A percentile compares a stretch with the other conserved stretches of the same genome.
Conservation (phyloP, 495 filamentous ascomycete genomes). For the Lichenothelia convexa region DNA sequence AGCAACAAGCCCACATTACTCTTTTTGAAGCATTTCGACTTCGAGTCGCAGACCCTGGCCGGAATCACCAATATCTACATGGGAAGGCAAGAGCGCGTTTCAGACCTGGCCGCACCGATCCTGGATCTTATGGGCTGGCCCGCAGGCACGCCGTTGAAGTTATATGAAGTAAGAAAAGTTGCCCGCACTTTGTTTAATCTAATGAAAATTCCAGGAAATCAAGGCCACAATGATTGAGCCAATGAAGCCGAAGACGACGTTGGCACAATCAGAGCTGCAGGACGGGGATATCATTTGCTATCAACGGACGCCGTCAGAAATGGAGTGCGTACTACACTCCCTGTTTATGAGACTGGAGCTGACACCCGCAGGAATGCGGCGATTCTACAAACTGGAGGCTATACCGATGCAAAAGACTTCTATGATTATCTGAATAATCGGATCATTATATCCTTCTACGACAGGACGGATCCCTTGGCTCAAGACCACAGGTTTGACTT, state of each 20-base stretch:
- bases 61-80: conserved; percentile 74
- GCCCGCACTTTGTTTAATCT: conserved; percentile 41
- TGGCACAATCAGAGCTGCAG: conserved; percentile 83
- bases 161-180: conserved; percentile 71
- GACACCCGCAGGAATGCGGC: conserved; percentile 19
- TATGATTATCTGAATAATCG: conserved; percentile 86
- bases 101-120: conserved; percentile 67
- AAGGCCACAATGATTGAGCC: conserved; percentile 92
- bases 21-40: conserved; percentile 86
- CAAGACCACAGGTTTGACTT: conserved; percentile 47
- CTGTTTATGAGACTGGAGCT: not conserved
- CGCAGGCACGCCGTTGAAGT: conserved; percentile 29
- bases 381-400: conserved; percentile 27
- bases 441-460: conserved; percentile 48
- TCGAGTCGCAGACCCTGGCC: conserved; percentile 47
- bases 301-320: conserved; percentile 47
- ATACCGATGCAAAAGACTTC: conserved; percentile 56
- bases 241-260: conserved; percentile 76
- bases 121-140: conserved; percentile 76
- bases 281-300: conserved; percentile 97
- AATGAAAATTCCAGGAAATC: conserved; percentile 67
- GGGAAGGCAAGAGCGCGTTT: conserved; percentile 67
- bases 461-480: conserved; percentile 30
- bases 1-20: conserved; percentile 48
- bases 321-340: conserved; percentile 27